These are phyloP conservation scores for Rhodofomes roseus DNA, from an alignment of 1,284 basidiomycete species.

Conservation along the genomic window DNA sequence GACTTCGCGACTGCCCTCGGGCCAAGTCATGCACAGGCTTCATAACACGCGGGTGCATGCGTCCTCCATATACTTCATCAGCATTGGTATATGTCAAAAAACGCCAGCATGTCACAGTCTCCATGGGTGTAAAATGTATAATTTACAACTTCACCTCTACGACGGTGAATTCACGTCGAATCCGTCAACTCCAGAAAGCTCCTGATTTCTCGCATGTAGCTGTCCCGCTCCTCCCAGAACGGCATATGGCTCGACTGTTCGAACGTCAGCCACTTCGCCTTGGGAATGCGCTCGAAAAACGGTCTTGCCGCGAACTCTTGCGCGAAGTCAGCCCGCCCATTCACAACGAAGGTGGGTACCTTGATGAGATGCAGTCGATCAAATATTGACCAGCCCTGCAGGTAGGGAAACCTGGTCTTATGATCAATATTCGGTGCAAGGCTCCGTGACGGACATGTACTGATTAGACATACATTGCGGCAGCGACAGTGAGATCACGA, in stretches of 20 bases:
- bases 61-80: no score
- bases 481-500: slow-evolving; percentile 19
- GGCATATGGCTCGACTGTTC: slow-evolving; percentile 27
- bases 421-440: slow-evolving; percentile 38
- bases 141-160: not conserved
- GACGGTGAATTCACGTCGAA: not conserved
- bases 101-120: no score
- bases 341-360: slow-evolving; percentile 29
- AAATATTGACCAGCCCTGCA: slow-evolving; percentile 27
- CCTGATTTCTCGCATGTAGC: slow-evolving; percentile 22
- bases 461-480: slow-evolving; percentile 15
- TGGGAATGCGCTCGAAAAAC: slow-evolving; percentile 22
- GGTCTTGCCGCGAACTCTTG: slow-evolving; percentile 24
- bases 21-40: no score
- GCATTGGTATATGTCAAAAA: no score
- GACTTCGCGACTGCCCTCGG: no score
- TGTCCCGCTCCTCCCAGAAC: slow-evolving; percentile 27
- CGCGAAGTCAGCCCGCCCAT: slow-evolving; percentile 25
- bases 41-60: no score
- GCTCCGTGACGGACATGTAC: no score
- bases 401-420: slow-evolving; percentile 7
- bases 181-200: slow-evolving; percentile 19
- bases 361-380: slow-evolving; percentile 23
- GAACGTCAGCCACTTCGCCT: slow-evolving; percentile 28
- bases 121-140: not conserved